Percentiles rank a stretch among this genome's conserved stretches.
Evolutionary conservation across 441 rosid species (phyloP).

Genomic region (Aquilaria agallochum): DNA sequence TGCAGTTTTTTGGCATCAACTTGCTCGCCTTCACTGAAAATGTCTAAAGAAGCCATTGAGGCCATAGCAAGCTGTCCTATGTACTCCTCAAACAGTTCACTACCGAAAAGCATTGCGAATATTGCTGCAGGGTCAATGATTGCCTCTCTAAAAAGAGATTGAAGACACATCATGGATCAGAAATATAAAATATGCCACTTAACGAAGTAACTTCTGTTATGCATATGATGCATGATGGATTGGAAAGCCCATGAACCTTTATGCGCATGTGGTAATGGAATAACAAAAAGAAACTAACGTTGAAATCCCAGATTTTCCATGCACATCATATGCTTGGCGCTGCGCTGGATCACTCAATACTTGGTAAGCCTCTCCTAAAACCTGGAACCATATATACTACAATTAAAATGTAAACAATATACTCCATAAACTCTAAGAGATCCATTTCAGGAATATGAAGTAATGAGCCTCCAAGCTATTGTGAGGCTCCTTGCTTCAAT

Average conservation of each 20-base stretch:
- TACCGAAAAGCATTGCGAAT: conserved; percentile 98
- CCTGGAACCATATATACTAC: conserved; percentile 33
- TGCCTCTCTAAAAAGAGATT: conserved; percentile 62
- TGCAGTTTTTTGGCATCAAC: conserved; percentile 82
- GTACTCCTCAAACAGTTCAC: conserved; percentile 93
- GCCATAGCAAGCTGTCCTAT: conserved; percentile 99
- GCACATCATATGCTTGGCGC: conserved; percentile 89
- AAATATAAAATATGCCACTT: neutral
- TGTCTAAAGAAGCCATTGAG: conserved; percentile 92
- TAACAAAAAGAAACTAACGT: conserved; percentile 61
- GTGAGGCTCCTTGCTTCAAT: too few species aligned
- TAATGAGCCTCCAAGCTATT: too few species aligned
- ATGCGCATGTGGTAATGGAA: conserved; percentile 19
- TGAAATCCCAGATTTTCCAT: conserved; percentile 95
- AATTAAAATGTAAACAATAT: too few species aligned
- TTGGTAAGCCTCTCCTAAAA: conserved; percentile 95
- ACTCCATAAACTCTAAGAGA: too few species aligned
- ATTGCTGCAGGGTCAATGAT: conserved; percentile 95
- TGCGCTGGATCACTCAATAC: conserved; percentile 88
- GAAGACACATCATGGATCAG: conserved; percentile 13
- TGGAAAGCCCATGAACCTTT: conserved; percentile 15
- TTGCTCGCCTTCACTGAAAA: conserved; percentile 83
- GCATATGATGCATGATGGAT: conserved; percentile 4
- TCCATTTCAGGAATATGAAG: too few species aligned
- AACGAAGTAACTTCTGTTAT: neutral